A percentile compares a stretch with the other conserved stretches of the same genome.
These are phyloP conservation scores for Cunninghamia lanceolata DNA, from an alignment of 75 land plant species.

Conservation along the genomic window DNA sequence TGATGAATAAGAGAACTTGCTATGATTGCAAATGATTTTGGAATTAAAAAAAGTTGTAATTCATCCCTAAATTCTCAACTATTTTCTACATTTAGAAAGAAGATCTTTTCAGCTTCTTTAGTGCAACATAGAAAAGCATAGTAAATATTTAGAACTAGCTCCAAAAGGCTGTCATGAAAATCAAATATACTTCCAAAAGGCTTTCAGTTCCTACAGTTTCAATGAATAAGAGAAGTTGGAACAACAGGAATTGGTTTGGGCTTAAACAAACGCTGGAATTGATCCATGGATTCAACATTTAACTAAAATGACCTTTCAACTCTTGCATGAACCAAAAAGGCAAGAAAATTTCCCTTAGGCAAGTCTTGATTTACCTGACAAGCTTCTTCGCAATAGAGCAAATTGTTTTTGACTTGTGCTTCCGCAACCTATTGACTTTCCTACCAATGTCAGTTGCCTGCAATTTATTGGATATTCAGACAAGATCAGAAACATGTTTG, in stretches of 20 bases:
- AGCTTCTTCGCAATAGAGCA: constrained; percentile 54
- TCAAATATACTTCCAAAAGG: too few relatives aligned
- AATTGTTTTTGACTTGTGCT: constrained; percentile 67
- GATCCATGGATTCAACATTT: background rate
- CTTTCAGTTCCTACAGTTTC: background rate
- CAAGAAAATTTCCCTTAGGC: background rate
- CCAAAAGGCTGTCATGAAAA: background rate
- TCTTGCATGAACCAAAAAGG: background rate
- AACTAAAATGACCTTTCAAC: background rate
- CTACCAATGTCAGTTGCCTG: constrained; percentile 92
- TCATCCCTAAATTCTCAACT: background rate
- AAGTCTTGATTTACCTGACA: constrained; percentile 45
- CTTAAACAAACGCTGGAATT: background rate
- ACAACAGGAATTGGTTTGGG: background rate
- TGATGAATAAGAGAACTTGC: too few relatives aligned
- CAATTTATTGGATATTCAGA: background rate
- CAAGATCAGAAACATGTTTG: background rate
- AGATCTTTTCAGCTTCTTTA: background rate
- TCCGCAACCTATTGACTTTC: constrained; percentile 66
- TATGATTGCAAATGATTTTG: background rate
- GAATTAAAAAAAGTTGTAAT: background rate
- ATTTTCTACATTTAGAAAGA: background rate
- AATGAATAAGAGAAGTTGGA: background rate
- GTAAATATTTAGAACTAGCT: too few relatives aligned
- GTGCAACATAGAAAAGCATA: background rate